Percentiles rank a stretch among this genome's conserved stretches.
Conservation (phyloP, 805 yeast genomes). For the Ogataea ramenticola region DNA sequence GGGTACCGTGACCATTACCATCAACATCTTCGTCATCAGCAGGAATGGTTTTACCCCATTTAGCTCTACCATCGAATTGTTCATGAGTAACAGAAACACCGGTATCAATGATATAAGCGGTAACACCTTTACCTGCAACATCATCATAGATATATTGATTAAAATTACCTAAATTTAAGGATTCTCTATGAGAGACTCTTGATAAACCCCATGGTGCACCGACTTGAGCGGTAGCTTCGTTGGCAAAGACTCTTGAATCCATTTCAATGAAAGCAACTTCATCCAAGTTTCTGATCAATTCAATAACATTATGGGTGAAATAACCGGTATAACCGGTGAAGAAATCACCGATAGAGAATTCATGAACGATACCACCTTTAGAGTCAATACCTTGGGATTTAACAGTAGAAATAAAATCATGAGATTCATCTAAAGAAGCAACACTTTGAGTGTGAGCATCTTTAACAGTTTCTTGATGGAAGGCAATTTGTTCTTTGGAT, state of each 20-base stretch:
- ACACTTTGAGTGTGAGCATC: conserved; percentile 40
- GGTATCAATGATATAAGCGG: conserved; percentile 84
- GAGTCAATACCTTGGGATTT: conserved; percentile 11
- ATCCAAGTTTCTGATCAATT: conserved; percentile 53
- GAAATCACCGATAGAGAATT: conserved; percentile 49
- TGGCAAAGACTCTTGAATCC: conserved; percentile 65
- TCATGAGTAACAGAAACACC: conserved; percentile 72
- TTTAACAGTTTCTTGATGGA: conserved; percentile 65
- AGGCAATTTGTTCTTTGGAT: conserved; percentile 41
- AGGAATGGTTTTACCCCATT: conserved; percentile 82
- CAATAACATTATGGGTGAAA: conserved; percentile 70
- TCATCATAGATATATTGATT: conserved; percentile 67
- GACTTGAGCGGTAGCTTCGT: conserved; percentile 58
- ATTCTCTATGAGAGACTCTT: conserved; percentile 77
- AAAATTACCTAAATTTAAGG: conserved; percentile 59
- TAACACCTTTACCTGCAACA: conserved; percentile 76
- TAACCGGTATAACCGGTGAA: conserved; percentile 81
- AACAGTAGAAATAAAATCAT: conserved; percentile 24
- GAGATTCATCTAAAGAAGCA: conserved; percentile 15
- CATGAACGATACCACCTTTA: conserved; percentile 51
- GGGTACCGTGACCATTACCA: conserved; percentile 94
- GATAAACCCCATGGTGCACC: conserved; percentile 96
- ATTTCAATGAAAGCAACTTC: conserved; percentile 56
- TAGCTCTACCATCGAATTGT: conserved; percentile 79
- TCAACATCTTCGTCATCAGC: conserved; percentile 62